These are phyloP conservation scores for Pythium angustatum DNA, from an alignment of 352 stramenopile species.

Conservation along the genomic window DNA sequence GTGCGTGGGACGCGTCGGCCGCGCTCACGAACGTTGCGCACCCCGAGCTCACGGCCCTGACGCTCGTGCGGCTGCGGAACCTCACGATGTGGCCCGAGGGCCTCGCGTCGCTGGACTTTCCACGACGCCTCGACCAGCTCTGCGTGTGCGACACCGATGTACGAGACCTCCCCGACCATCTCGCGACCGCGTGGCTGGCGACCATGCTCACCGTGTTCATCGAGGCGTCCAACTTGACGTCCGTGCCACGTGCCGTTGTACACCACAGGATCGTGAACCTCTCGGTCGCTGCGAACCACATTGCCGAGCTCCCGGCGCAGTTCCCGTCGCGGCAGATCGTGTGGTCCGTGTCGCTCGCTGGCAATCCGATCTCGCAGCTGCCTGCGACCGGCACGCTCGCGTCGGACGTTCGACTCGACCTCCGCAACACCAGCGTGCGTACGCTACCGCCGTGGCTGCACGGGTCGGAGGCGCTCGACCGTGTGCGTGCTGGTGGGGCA, in stretches of 20 bases:
- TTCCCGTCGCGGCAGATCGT: background rate
- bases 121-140: background rate
- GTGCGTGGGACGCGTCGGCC: background rate
- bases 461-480: too few relatives aligned
- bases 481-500: too few relatives aligned
- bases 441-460: background rate
- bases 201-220: background rate
- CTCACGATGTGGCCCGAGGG: background rate
- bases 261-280: background rate
- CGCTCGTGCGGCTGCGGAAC: background rate
- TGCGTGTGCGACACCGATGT: background rate
- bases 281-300: constrained; percentile 1
- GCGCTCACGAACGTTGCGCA: background rate
- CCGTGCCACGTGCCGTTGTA: background rate
- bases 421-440: background rate
- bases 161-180: background rate
- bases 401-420: background rate
- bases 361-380: background rate
- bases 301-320: background rate
- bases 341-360: constrained; percentile 1
- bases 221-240: background rate
- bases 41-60: background rate
- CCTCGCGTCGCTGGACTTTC: background rate
- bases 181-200: background rate
- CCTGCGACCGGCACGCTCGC: background rate